Evolutionary conservation across 495 filamentous ascomycete genomes (phyloP).

Genomic region (Penicillium paxilli): DNA sequence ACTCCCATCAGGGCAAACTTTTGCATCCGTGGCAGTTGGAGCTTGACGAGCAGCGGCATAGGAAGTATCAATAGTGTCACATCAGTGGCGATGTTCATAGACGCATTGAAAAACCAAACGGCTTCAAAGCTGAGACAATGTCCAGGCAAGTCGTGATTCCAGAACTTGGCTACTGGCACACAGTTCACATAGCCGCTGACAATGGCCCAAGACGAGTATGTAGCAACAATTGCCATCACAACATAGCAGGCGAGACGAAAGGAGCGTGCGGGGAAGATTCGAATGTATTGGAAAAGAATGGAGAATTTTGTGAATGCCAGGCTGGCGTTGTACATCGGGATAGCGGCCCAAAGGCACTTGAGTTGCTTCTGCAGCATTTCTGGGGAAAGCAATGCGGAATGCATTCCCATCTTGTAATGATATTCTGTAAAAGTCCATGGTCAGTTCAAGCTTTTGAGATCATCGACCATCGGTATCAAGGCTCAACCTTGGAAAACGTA

Average conservation of each 20-base stretch:
- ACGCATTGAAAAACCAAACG: constrained; percentile 54
- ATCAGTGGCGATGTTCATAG: constrained; percentile 56
- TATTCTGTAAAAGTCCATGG: constrained; percentile 20
- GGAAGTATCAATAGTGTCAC: constrained; percentile 56
- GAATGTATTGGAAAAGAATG: constrained; percentile 50
- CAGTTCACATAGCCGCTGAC: constrained; percentile 53
- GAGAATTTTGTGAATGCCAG: constrained; percentile 45
- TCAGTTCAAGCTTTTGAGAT: too few species aligned
- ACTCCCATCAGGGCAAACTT: constrained; percentile 53
- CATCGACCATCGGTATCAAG: neutral
- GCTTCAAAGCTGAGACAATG: constrained; percentile 50
- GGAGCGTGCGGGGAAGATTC: constrained; percentile 41
- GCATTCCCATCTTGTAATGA: constrained; percentile 33
- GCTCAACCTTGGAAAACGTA: constrained; percentile 21
- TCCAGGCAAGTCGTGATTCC: constrained; percentile 50
- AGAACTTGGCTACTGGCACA: constrained; percentile 51
- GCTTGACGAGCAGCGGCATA: constrained; percentile 52
- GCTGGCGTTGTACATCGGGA: constrained; percentile 45
- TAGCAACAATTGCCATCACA: constrained; percentile 34
- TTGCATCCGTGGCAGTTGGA: constrained; percentile 51
- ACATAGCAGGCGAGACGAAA: constrained; percentile 35
- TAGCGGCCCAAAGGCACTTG: constrained; percentile 40
- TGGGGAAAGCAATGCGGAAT: constrained; percentile 18
- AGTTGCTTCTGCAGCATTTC: constrained; percentile 26
- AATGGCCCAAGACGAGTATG: constrained; percentile 39